These are phyloP conservation scores for Fusarium caatingaense DNA, from an alignment of 2,329 filamentous ascomycete species.

Conservation along the genomic window DNA sequence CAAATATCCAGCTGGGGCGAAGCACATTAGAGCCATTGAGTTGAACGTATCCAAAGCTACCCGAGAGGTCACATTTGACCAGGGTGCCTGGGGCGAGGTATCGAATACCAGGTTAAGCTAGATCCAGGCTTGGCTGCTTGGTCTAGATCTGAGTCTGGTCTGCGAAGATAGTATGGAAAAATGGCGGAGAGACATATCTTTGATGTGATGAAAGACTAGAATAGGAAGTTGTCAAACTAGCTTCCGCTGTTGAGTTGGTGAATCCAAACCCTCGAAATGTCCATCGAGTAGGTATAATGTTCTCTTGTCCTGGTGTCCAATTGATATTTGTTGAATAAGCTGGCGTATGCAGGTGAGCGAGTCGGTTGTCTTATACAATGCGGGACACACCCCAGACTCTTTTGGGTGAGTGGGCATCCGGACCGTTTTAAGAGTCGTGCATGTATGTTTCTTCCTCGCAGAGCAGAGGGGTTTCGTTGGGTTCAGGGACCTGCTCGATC, in stretches of 20 bases:
- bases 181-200: neutral
- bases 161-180: constrained; percentile 1
- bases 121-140: constrained; percentile 21
- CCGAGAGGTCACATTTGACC: constrained; percentile 9
- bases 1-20: constrained; percentile 32
- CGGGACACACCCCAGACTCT: constrained; percentile 19
- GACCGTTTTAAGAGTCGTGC: constrained; percentile 17
- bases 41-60: neutral
- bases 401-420: constrained; percentile 13
- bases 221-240: neutral
- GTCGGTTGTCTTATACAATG: constrained; percentile 18
- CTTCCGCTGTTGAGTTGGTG: neutral
- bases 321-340: neutral
- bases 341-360: constrained; percentile 18
- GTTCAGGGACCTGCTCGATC: constrained; percentile 21
- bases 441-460: constrained; percentile 1
- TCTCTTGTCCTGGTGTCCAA: neutral
- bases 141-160: neutral
- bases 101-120: constrained; percentile 11
- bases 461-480: constrained; percentile 10
- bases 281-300: neutral
- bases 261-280: neutral
- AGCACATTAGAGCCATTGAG: constrained; percentile 13
- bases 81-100: constrained; percentile 17
- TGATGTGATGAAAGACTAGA: neutral